phyloP scores from a whole-genome alignment of 495 filamentous ascomycete species.

The Neurospora sp. region DNA sequence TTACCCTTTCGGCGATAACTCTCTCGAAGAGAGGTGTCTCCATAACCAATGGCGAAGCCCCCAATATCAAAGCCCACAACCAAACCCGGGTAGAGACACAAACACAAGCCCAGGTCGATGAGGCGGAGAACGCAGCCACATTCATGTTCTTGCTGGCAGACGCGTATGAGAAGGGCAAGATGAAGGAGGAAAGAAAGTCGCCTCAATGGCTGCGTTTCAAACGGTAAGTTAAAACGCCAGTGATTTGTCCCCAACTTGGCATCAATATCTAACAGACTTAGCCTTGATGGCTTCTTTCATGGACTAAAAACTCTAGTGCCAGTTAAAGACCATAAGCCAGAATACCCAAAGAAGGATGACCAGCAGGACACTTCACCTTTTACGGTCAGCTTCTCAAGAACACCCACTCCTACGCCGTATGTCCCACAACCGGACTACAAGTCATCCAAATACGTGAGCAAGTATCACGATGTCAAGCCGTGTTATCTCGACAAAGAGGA shows the following conservation, averaged over 20 bases:
- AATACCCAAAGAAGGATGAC: conserved; percentile 53
- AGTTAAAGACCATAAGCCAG: conserved; percentile 54
- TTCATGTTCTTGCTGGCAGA: conserved; percentile 1
- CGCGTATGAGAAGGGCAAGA: background rate
- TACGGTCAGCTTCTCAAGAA: conserved; percentile 22
- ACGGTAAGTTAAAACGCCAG: conserved; percentile 25
- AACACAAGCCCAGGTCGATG: background rate
- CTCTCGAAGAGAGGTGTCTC: conserved; percentile 15
- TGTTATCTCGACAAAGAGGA: conserved; percentile 66
- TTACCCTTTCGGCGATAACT: conserved; percentile 20
- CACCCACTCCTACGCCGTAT: conserved; percentile 50
- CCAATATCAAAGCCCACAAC: background rate
- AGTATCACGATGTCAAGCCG: conserved; percentile 53
- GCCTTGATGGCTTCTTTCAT: conserved; percentile 68
- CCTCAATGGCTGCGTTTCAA: conserved; percentile 32
- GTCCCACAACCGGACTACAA: conserved; percentile 60
- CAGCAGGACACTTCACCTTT: conserved; percentile 19
- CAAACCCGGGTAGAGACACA: background rate
- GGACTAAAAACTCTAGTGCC: conserved; percentile 61
- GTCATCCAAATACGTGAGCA: conserved; percentile 45
- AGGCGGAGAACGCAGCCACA: background rate
- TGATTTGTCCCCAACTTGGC: background rate
- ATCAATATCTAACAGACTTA: conserved; percentile 11
- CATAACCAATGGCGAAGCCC: conserved; percentile 7
- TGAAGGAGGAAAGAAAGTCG: conserved; percentile 11